Base-by-base conservation (phyloP, 257 asterid genomes). In the Gentiana dahurica region DNA sequence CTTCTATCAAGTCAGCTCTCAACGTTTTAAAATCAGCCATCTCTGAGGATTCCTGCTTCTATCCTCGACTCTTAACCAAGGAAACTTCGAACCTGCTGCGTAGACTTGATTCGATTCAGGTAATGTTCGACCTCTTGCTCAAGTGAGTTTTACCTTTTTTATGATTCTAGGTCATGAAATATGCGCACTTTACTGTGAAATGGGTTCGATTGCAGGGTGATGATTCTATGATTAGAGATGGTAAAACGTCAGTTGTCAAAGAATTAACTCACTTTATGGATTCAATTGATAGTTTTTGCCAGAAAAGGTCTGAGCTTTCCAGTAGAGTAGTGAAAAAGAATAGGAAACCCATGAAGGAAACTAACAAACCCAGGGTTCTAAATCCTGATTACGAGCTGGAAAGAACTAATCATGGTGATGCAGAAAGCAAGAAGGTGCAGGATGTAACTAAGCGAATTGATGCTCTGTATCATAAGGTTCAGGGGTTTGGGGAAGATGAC, bases 191-290 rank as follows among this genome's bases (percentile, higher is more conserved):
- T 35, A 62, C 61, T n/a, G 55, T 63, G 10, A 62, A 32, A 38
- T 47, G 60, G 9, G 24, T 32, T 13, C 8, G 39, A 5, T 61
- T 75, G 72, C 81, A 88, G 97, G 97, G 89, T 37, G 77, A 74
- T 39, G 97, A 88, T 68, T 91, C 94, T 8, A 75, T 88, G 89
- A 77, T 88, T 74, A 75, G 94, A 65, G 81, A 83, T 75, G 95
- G 94, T 53, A 85, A 76, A 64, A 77, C 34, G 33, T 79, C 88
- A 15, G 53, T 85, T 63, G 69, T 68, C 52, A 63, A 77, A 57
- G 95, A 88, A 63, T 55, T 88, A 68, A 53, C 71, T 73, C 60
- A 49, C 4, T 81, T 85, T 35, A 51, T 88, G 73, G 87, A 82
- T 66, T 73, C 66, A 24, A 61, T 82, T 65, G 84, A 79, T 37